Percentiles rank a stretch among this genome's conserved stretches.
Evolutionary conservation across 495 filamentous ascomycete species (phyloP).

Genomic region (Sporormia fimetaria): DNA sequence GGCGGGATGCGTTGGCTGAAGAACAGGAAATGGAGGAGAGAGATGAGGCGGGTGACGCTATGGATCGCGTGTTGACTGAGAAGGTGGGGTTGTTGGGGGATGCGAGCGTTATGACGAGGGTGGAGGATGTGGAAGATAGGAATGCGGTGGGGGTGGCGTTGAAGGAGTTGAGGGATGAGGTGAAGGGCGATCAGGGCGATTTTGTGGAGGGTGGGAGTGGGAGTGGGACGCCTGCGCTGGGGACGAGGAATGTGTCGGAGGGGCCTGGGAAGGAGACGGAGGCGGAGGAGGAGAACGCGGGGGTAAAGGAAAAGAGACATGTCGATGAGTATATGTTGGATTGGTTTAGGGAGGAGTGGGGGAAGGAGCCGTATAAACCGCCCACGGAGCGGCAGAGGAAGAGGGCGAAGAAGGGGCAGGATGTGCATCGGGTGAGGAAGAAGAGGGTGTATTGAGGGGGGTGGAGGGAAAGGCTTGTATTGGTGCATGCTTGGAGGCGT

Average conservation of each 20-base stretch:
- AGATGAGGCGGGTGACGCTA: slow-evolving; percentile 60
- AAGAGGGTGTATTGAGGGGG: no score
- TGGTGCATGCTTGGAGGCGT: no score
- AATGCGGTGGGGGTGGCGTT: slow-evolving; percentile 76
- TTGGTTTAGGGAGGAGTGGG: slow-evolving; percentile 64
- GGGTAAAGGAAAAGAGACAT: slow-evolving; percentile 28
- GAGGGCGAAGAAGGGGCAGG: slow-evolving; percentile 62
- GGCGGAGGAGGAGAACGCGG: slow-evolving; percentile 40
- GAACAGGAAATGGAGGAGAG: slow-evolving; percentile 47
- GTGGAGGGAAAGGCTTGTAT: no score
- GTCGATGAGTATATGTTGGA: slow-evolving; percentile 82
- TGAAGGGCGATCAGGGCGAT: slow-evolving; percentile 76
- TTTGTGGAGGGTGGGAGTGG: slow-evolving; percentile 59
- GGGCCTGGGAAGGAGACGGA: slow-evolving; percentile 14
- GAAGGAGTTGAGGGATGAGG: slow-evolving; percentile 72
- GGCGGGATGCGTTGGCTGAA: slow-evolving; percentile 56
- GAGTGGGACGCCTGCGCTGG: slow-evolving; percentile 32
- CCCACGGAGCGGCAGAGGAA: slow-evolving; percentile 75
- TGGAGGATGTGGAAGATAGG: slow-evolving; percentile 87
- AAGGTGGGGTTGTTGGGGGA: slow-evolving; percentile 36
- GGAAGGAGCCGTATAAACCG: slow-evolving; percentile 65
- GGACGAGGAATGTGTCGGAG: slow-evolving; percentile 18
- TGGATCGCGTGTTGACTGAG: slow-evolving; percentile 70
- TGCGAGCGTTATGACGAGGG: slow-evolving; percentile 63
- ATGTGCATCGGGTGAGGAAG: slow-evolving; percentile 32